Evolutionary conservation across 176 grass and related monocot genomes (phyloP), one percentile per base, ranked within the genome.

Genomic region (Musa itinerans): DNA sequence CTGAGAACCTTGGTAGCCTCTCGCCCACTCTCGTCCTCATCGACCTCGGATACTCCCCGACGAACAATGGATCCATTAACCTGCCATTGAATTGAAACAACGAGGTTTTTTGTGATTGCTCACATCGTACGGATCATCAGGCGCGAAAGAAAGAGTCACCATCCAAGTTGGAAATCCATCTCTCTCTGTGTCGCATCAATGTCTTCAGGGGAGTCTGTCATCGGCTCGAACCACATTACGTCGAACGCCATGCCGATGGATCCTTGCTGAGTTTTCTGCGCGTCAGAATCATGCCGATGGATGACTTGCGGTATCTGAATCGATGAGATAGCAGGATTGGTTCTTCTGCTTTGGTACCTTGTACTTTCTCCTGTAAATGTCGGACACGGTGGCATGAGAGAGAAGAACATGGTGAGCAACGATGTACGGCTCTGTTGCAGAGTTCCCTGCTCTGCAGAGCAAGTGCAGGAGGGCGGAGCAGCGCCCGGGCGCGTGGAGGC

Each of bases 61-160:
- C 93, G 80, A 98, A 98, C 68, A 98, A 93, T 1, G 94, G 94
- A 63, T 93, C 94, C 20, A 89, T 89, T 10, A 98, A 93, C 94
- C 92, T 96, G 64, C 51, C 68, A 67, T 55, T 26, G 63, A 16
- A 0, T 57, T n/a, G 29, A 72, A 61, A 8, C 7, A 27, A 2
- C 26, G 26, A 27, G 26, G 26, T 2, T 27, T 27, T 27, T 1
- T 27, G 26, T 27, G 26, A 27, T 27, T 2, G 26, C 26, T 27
- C 26, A 0, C 26, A 27, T 27, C 2, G 26, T 27, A 27, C 26
- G 26, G 26, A 27, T 2, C 26, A 27, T 2, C 26, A 27, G 50
- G 14, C 2, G 26, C 26, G 26, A 27, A 27, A 27, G 26, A 27
- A 27, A 27, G 26, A 27, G 34, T 20, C 17, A 74, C 71, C 71